Conservation (phyloP, 164 flowering plant genomes). For the Chloranthus sessilifolius region DNA sequence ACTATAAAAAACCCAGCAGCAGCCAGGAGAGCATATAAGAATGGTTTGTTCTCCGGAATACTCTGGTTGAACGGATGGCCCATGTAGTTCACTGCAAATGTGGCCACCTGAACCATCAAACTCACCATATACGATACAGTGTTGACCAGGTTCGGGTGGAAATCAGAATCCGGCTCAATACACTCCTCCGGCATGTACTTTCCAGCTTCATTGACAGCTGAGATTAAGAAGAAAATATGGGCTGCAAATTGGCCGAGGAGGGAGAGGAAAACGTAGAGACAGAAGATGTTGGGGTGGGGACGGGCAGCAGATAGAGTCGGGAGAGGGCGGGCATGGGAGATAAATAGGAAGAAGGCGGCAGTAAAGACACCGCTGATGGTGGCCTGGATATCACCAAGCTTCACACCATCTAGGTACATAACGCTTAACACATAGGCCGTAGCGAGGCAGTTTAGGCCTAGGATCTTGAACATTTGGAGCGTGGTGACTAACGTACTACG, state of each 20-base stretch:
- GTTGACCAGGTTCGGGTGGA: constrained; percentile 90
- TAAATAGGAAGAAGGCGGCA: constrained; percentile 94
- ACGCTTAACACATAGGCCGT: constrained; percentile 97
- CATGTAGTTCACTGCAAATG: constrained; percentile 98
- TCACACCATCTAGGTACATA: constrained; percentile 91
- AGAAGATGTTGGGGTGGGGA: constrained; percentile 88
- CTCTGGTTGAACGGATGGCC: constrained; percentile 98
- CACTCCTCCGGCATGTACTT: constrained; percentile 97
- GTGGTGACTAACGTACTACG: constrained; percentile 96
- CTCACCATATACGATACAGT: constrained; percentile 97
- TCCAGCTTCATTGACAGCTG: constrained; percentile 82
- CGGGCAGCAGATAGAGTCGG: constrained; percentile 75
- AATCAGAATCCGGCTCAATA: constrained; percentile 88
- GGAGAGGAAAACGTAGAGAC: constrained; percentile 76
- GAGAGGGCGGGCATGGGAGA: constrained; percentile 91
- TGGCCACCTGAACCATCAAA: constrained; percentile 97
- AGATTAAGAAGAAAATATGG: constrained; percentile 71
- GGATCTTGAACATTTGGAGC: constrained; percentile 97
- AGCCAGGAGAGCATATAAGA: constrained; percentile 60
- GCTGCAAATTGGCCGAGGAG: constrained; percentile 84
- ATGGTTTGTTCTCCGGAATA: constrained; percentile 80
- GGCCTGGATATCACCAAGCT: constrained; percentile 95
- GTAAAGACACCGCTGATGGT: constrained; percentile 94
- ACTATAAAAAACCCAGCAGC: constrained; percentile 75
- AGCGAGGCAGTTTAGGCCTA: constrained; percentile 95